Evolutionary conservation across 768 basidiomycete species (phyloP).

Genomic region (Suillus paluster): DNA sequence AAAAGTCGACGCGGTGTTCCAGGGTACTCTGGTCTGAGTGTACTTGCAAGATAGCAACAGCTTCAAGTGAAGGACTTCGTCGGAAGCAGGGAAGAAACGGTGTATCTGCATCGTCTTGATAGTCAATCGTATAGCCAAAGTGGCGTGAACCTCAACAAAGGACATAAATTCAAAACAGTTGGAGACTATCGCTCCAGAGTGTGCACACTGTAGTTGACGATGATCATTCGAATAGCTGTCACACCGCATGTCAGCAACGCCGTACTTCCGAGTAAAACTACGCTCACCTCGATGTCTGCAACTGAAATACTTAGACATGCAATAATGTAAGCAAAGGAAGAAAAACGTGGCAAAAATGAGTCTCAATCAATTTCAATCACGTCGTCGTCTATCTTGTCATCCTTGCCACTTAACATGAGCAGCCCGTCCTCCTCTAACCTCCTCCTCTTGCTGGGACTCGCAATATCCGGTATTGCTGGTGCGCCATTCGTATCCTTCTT

Average conservation of each 20-base stretch:
- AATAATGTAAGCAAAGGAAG: constrained; percentile 12
- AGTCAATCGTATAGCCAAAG: not conserved
- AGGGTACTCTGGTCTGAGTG: too few species aligned
- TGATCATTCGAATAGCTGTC: not conserved
- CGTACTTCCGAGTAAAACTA: not conserved
- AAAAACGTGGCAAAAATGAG: constrained; percentile 3
- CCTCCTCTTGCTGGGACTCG: constrained; percentile 67
- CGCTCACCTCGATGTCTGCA: not conserved
- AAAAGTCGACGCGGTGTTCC: not conserved
- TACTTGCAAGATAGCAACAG: not conserved
- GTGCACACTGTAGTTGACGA: not conserved
- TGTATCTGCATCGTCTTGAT: not conserved
- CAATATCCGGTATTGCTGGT: constrained; percentile 21
- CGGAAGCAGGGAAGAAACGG: not conserved
- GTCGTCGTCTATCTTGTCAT: constrained; percentile 58
- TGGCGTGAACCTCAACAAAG: not conserved
- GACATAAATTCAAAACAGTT: not conserved
- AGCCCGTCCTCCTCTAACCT: constrained; percentile 77
- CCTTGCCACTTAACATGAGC: constrained; percentile 62
- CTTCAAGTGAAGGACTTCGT: not conserved
- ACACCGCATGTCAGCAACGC: not conserved
- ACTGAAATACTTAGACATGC: not conserved
- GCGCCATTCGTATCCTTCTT: constrained; percentile 40
- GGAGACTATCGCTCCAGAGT: not conserved
- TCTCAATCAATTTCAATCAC: constrained; percentile 60